Evolutionary conservation across 108 stramenopile genomes (phyloP), one percentile per base, ranked within the genome.

Genomic region (Epithemia pelagica): DNA sequence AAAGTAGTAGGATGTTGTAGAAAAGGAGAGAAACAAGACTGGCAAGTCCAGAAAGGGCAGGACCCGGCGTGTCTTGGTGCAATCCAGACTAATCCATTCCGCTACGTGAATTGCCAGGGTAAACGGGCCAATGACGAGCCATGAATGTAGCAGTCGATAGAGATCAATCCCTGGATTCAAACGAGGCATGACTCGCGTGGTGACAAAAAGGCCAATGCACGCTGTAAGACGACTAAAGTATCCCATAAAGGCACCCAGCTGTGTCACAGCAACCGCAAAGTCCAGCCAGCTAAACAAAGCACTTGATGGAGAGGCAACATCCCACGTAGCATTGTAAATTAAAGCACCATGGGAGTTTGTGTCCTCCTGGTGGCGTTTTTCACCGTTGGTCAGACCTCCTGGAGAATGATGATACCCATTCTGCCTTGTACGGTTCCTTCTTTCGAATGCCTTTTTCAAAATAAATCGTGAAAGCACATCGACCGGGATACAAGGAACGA

Each of bases 11-110:
- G 64, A 77, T 55, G 79, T 64, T 54, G 78, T 85, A 61, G 88
- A 83, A 63, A 89, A 95, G 2, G 89, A 89, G 67, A 86, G 88
- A 75, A 95, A 95, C 24, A 95, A 71, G 27, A 95, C 64, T 0
- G 94, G 94, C 54, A 95, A 64, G 59, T 95, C 89, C 0, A 95
- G 66, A 51, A 90, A 75, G 23, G 75, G 69, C 54, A 71, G 65
- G 52, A 95, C 31, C 60, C 76, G 76, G 21, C 64, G 33, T 7
- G 78, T 25, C 3, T 55, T 33, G 19, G 30, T 30, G 23, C 57
- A 31, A 18, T 65, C 62, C 32, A 66, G 61, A 21, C 74, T 68
- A 7, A 86, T 37, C 19, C 29, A 3, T 24, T 68, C 72, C 24
- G 64, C 74, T 1, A 78, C 2, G 20, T 61, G 51, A 46, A 76